Base-by-base conservation (phyloP, 2,329 filamentous ascomycete genomes). In the Clarireedia hainanense region DNA sequence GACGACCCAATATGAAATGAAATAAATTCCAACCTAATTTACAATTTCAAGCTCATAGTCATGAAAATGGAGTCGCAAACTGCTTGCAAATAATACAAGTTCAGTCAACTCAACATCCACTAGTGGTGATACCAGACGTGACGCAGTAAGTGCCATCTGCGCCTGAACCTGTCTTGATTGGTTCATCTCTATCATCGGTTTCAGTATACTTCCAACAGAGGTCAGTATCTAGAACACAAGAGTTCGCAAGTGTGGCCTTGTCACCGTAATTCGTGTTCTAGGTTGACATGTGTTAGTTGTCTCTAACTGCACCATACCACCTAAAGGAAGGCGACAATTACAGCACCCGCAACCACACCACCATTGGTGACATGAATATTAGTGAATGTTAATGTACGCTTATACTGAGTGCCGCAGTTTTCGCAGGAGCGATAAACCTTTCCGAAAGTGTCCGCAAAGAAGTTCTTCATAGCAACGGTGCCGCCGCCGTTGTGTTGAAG, bases 341-440 rank as follows among this genome's bases (percentile, higher is more conserved):
- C 53, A 20, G 78, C 76, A 52, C 76, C 75, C 55, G 71, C 75
- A 30, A 79, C 70, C n/a, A 72, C 70, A 45, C 70, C 66, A 55
- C 75, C 75, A 52, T 71, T 68, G 48, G 68, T 65, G 58, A 71
- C 71, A 46, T 69, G 68, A 58, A 74, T 69, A 63, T 73, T 73
- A 64, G 73, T 67, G 53, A 78, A 68, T 57, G 74, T 67, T 50
- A 76, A 70, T 60, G 72, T 68, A 57, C 76, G 72, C n/a, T 70
- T 62, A 55, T 71, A 70, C 52, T 71, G 70, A 40, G 58, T 68
- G 14, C 67, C 68, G 67, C 75, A 78, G 69, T 78, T 77, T 37
- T 76, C 76, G 63, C 76, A 79, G 60, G 68, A 73, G 49, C 76
- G 73, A 56, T 73, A 73, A 27, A 79, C 65, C 60, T 79, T 79